Percentiles rank a stretch among this genome's conserved stretches.
phyloP scores from a whole-genome alignment of 164 flowering plant species.

The Magnolia sinica region DNA sequence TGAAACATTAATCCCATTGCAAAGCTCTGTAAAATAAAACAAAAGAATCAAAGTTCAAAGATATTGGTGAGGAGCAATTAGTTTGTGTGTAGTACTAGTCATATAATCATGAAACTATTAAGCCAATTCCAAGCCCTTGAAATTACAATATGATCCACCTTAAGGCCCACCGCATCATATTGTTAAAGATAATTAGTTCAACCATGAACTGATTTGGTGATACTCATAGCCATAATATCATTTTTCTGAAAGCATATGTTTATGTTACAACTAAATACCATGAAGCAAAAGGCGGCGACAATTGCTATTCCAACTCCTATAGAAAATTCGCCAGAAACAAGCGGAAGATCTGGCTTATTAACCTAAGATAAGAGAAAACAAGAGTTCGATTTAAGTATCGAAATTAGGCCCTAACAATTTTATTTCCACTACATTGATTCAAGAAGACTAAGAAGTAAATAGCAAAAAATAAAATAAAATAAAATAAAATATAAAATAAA shows the following conservation, averaged over 20 bases:
- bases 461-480: too few species aligned
- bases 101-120: neutral
- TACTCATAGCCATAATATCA: too few species aligned
- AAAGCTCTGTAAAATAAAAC: conserved; percentile 34
- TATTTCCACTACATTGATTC: neutral
- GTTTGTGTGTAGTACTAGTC: neutral
- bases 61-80: neutral
- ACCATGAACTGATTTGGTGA: too few species aligned
- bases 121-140: too few species aligned
- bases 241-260: too few species aligned
- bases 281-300: conserved; percentile 23
- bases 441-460: neutral
- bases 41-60: neutral
- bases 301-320: conserved; percentile 32
- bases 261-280: conserved; percentile 23
- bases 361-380: conserved; percentile 22
- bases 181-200: too few species aligned
- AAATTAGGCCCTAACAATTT: neutral
- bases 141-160: too few species aligned
- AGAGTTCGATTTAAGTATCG: too few species aligned
- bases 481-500: too few species aligned
- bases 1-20: conserved; percentile 30
- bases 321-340: conserved; percentile 52
- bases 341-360: conserved; percentile 49
- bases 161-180: neutral